Conservation (phyloP, 2,329 filamentous ascomycete species). For the Cladophialophora bantiana region DNA sequence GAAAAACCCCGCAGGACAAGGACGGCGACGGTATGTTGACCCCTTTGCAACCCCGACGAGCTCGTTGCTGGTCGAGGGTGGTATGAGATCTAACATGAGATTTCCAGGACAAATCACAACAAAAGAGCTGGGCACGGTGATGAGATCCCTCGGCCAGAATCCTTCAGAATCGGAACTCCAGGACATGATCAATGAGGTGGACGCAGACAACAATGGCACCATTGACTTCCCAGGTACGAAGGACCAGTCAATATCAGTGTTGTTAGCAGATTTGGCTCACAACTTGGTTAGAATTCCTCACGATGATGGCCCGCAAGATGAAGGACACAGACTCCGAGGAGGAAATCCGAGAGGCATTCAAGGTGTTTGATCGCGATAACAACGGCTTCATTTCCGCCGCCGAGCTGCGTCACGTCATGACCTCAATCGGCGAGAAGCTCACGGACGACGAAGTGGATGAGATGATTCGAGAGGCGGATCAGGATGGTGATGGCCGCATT, state of each 20-base stretch:
- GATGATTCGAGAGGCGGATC: slow-evolving; percentile 91
- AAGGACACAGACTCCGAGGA: slow-evolving; percentile 92
- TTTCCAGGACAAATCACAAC: slow-evolving; percentile 85
- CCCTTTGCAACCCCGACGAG: slow-evolving; percentile 4
- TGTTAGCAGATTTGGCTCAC: slow-evolving; percentile 20
- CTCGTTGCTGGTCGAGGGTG: background rate
- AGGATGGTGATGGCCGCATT: slow-evolving; percentile 87
- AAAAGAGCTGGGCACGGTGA: slow-evolving; percentile 88
- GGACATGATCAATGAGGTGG: slow-evolving; percentile 94
- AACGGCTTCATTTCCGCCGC: slow-evolving; percentile 91
- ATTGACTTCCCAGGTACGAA: slow-evolving; percentile 85
- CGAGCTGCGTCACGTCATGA: slow-evolving; percentile 89
- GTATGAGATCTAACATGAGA: slow-evolving; percentile 8
- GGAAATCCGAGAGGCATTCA: slow-evolving; percentile 88
- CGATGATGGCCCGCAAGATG: slow-evolving; percentile 95
- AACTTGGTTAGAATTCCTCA: slow-evolving; percentile 74
- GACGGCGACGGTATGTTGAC: slow-evolving; percentile 82
- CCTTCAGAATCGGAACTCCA: slow-evolving; percentile 88
- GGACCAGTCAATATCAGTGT: background rate
- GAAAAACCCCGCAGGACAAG: slow-evolving; percentile 70
- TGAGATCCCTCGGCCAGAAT: slow-evolving; percentile 89
- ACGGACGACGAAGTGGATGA: slow-evolving; percentile 90
- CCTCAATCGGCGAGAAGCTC: slow-evolving; percentile 88
- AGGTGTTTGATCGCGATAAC: slow-evolving; percentile 89
- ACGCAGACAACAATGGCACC: slow-evolving; percentile 90